Base-by-base conservation (phyloP, 345 rosid genomes). In the Alliaria petiolata region DNA sequence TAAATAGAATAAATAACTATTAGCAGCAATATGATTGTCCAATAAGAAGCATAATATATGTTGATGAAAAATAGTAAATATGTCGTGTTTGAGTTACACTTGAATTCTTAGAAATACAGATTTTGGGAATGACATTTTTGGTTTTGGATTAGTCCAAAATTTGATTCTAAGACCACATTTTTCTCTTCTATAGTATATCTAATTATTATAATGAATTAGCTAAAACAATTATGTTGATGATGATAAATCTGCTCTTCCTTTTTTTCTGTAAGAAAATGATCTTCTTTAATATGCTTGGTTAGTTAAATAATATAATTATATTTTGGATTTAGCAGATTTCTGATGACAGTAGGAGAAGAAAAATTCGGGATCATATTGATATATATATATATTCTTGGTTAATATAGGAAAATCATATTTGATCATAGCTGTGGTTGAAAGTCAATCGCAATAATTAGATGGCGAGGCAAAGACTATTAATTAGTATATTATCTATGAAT, bases 371-470 rank as follows among this genome's bases (percentile, higher is more conserved):
- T 53, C 30, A 34, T 45, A 46, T 16, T 64, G 71, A 45, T 26
- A 28, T 38, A 22, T 22, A 22, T 22, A 22, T 3, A 22, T 3
- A 46, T 56, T 44, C 9, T 72, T 57, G 52, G 35, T 26, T 38
- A 28, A 19, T 28, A 50, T 36, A 38, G 65, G 33, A 13, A 35
- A 46, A 36, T 26, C 35, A 56, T 55, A 2, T 55, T 35, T 45
- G 36, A 44, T 15, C 39, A 38, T 65, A 65, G 53, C 7, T 39
- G 35, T 28, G 35, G 16, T 28, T 56, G 52, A 47, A 65, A 65
- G 77, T 65, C 77, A 73, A 72, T 45, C 11, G 65, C 59, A 65
- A 65, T 45, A 72, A 64, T 55, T 31, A 31, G 69, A 62, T 20
- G 54, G 39, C 46, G n/a, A 50, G 60, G n/a, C 44, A 47, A 44